Percentiles rank a stretch among this genome's conserved stretches.
Evolutionary conservation across 306 rosid genomes (phyloP).

Genomic region (Quercus glauca): DNA sequence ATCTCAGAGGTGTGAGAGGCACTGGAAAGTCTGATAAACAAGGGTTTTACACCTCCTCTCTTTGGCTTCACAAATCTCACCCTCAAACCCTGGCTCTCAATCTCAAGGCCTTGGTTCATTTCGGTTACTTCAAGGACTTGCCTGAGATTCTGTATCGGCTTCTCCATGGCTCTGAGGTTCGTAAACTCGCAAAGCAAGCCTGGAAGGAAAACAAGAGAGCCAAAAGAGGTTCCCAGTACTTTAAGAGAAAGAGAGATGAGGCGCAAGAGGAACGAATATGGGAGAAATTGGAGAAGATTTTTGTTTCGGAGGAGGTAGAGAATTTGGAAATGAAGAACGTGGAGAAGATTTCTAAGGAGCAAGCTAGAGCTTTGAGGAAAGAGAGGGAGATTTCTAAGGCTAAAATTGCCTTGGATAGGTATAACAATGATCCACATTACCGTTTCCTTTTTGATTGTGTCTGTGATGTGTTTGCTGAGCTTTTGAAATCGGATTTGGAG

Average conservation of each 20-base stretch:
- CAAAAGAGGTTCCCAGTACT: no score
- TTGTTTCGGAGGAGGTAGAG: no score
- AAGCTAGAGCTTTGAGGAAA: constrained; percentile 2
- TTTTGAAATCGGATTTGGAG: not conserved
- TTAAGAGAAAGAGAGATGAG: not conserved
- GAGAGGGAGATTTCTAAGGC: constrained; percentile 5
- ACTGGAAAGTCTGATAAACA: constrained; percentile 13
- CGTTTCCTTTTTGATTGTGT: not conserved
- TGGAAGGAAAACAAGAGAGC: not conserved
- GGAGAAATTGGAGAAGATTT: no score
- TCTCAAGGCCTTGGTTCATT: not conserved
- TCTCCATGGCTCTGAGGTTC: not conserved
- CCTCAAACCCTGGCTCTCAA: constrained; percentile 14
- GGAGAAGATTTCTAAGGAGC: not conserved
- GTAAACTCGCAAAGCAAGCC: not conserved
- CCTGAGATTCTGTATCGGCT: constrained; percentile 1
- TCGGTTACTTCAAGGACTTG: constrained; percentile 17
- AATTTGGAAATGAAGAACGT: no score
- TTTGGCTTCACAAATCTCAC: constrained; percentile 11
- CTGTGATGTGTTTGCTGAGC: constrained; percentile 8
- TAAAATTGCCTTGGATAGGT: constrained; percentile 1
- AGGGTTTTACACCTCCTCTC: not conserved
- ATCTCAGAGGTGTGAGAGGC: constrained; percentile 20
- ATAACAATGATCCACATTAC: not conserved
- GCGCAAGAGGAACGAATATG: no score